A percentile compares a stretch with the other conserved stretches of the same genome.
phyloP scores from a whole-genome alignment of 352 stramenopile species.

The Aphanomyces cochlioides region DNA sequence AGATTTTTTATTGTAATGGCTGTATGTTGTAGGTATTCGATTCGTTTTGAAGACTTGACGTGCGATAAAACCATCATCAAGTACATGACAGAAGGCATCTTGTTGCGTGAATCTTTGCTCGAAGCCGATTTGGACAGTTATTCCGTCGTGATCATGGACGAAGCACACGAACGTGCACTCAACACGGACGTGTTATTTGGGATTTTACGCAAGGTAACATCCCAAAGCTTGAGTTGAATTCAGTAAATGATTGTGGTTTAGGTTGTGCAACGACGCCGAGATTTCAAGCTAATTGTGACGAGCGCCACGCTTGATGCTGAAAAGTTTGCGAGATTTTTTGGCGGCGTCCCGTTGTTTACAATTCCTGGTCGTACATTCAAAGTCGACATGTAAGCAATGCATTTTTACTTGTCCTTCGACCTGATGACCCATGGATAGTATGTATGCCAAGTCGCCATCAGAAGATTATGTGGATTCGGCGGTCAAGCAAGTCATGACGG shows the following conservation, averaged over 20 bases:
- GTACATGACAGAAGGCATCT: conserved; percentile 93
- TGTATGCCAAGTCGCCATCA: conserved; percentile 89
- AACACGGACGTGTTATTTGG: conserved; percentile 95
- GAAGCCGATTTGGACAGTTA: conserved; percentile 86
- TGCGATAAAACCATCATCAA: conserved; percentile 96
- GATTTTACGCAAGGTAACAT: conserved; percentile 75
- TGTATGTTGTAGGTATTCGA: conserved; percentile 72
- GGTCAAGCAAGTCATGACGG: conserved; percentile 97
- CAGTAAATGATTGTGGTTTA: conserved; percentile 40
- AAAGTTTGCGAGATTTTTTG: conserved; percentile 97
- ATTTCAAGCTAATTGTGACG: conserved; percentile 91
- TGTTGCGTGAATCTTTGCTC: conserved; percentile 91
- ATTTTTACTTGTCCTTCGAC: no score
- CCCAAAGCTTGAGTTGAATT: conserved; percentile 22
- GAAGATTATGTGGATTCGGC: conserved; percentile 98
- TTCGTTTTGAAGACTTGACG: conserved; percentile 94
- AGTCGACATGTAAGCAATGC: conserved; percentile 53
- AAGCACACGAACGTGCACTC: conserved; percentile 92
- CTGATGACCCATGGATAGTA: conserved; percentile 2
- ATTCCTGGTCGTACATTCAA: conserved; percentile 91
- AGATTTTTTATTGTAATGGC: conserved; percentile 23
- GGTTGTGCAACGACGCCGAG: conserved; percentile 79
- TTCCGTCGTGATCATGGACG: conserved; percentile 91
- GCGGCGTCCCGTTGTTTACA: conserved; percentile 95
- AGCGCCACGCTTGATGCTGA: conserved; percentile 97